Conservation (phyloP, 352 stramenopile species). For the Pythium diclinum region DNA sequence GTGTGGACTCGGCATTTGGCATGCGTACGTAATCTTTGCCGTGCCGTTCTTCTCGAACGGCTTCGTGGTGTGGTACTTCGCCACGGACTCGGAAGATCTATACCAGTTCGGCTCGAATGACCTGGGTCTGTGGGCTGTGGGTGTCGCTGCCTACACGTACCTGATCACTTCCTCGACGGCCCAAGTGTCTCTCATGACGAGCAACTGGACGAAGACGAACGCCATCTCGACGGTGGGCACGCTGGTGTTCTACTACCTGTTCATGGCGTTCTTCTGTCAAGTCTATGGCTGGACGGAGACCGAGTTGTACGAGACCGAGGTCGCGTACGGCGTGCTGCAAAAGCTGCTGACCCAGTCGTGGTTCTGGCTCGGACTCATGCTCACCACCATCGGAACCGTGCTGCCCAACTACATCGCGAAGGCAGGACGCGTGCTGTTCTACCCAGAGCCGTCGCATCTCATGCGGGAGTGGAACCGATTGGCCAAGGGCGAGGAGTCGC, state of each 20-base stretch:
- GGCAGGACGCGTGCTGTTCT: conserved; percentile 82
- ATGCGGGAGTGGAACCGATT: conserved; percentile 90
- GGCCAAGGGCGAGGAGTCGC: conserved; percentile 69
- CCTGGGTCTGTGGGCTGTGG: conserved; percentile 73
- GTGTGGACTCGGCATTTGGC: conserved; percentile 82
- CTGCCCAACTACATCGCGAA: conserved; percentile 88
- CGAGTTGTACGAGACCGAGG: conserved; percentile 80
- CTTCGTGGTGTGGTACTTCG: conserved; percentile 83
- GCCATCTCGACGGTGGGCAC: conserved; percentile 71
- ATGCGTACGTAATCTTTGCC: conserved; percentile 84
- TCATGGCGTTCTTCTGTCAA: conserved; percentile 82
- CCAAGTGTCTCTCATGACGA: conserved; percentile 86
- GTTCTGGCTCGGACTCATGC: conserved; percentile 82
- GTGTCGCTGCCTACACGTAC: conserved; percentile 83
- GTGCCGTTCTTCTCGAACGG: conserved; percentile 85
- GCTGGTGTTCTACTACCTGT: conserved; percentile 83
- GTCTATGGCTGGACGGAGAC: conserved; percentile 71
- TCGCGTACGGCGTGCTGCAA: conserved; percentile 58
- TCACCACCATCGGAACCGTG: conserved; percentile 53
- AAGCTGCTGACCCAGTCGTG: conserved; percentile 66
- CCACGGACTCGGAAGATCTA: conserved; percentile 36
- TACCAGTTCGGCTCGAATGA: conserved; percentile 68
- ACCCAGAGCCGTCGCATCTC: conserved; percentile 83
- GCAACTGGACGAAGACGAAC: conserved; percentile 85
- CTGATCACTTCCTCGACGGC: conserved; percentile 83